A percentile compares a stretch with the other conserved stretches of the same genome.
Conservation (phyloP, 2,329 filamentous ascomycete species). For the Lachnellula willkommii region DNA sequence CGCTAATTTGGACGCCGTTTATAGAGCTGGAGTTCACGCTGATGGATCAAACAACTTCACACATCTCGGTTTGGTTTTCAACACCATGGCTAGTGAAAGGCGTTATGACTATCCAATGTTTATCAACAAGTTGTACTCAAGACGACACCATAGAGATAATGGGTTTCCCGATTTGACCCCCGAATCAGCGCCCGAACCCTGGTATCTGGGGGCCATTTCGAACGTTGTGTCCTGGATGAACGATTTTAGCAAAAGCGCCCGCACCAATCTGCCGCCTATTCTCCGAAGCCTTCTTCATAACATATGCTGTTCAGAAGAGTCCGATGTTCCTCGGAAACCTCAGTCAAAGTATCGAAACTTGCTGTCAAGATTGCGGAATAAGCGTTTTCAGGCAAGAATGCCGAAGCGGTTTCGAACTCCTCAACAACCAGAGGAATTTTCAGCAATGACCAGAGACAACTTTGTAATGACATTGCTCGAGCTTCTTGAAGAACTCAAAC, state of each 20-base stretch:
- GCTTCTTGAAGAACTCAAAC: conserved; percentile 12
- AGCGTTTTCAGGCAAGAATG: conserved; percentile 2
- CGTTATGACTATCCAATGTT: too few species aligned
- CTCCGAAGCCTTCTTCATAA: background rate
- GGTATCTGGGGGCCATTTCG: background rate
- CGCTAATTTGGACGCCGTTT: too few species aligned
- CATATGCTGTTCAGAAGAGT: conserved; percentile 1
- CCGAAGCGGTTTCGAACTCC: conserved; percentile 8
- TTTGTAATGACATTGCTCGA: conserved; percentile 10
- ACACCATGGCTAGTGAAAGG: too few species aligned
- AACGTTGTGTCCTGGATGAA: background rate
- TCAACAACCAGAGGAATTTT: background rate
- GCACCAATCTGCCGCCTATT: background rate
- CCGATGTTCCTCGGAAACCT: background rate
- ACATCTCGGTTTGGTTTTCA: too few species aligned
- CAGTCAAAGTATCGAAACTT: conserved; percentile 3
- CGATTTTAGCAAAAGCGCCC: background rate
- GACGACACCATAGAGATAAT: too few species aligned
- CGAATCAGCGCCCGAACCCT: too few species aligned
- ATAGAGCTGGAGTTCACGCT: too few species aligned
- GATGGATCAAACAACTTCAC: too few species aligned
- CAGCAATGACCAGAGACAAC: background rate
- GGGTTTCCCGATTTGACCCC: too few species aligned
- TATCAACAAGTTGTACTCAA: too few species aligned
- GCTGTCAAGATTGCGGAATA: background rate